phyloP scores from a whole-genome alignment of 441 rosid genomes.

The Populus hybrid region DNA sequence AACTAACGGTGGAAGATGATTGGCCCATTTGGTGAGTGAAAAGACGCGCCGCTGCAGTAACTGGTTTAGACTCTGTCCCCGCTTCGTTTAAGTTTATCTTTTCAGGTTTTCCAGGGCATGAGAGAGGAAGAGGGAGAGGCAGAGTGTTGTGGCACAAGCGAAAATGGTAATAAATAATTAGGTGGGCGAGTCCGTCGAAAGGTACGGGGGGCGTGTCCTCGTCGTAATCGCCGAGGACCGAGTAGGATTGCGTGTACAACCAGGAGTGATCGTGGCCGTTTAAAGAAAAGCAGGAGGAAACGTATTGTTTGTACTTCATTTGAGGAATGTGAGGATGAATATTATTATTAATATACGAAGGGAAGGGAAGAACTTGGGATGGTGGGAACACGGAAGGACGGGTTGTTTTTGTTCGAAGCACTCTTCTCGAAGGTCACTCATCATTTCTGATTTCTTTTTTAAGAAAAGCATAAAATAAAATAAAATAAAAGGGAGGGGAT shows the following conservation, averaged over 20 bases:
- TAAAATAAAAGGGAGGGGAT: background rate
- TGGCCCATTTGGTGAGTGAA: conserved; percentile 53
- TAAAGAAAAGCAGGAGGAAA: background rate
- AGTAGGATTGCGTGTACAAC: background rate
- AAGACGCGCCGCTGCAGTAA: conserved; percentile 22
- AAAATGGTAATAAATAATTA: background rate
- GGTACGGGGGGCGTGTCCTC: conserved; percentile 29
- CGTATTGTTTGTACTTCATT: background rate
- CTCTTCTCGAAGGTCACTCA: no score
- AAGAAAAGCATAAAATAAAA: no score
- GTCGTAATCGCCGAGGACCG: conserved; percentile 28
- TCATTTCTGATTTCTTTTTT: background rate
- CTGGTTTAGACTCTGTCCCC: background rate
- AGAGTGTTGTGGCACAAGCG: background rate
- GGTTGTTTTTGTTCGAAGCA: background rate
- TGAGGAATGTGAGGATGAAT: background rate
- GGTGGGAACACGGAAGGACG: no score
- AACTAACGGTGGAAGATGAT: conserved; percentile 32
- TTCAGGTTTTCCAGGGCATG: background rate
- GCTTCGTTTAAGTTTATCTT: background rate
- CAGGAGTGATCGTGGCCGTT: conserved; percentile 9
- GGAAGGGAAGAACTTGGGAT: background rate
- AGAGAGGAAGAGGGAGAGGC: background rate
- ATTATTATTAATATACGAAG: background rate
- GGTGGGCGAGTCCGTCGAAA: conserved; percentile 26